A percentile compares a stretch with the other conserved stretches of the same genome.
Conservation (phyloP, 1,284 basidiomycete genomes). For the Pseudozyma pruni region DNA sequence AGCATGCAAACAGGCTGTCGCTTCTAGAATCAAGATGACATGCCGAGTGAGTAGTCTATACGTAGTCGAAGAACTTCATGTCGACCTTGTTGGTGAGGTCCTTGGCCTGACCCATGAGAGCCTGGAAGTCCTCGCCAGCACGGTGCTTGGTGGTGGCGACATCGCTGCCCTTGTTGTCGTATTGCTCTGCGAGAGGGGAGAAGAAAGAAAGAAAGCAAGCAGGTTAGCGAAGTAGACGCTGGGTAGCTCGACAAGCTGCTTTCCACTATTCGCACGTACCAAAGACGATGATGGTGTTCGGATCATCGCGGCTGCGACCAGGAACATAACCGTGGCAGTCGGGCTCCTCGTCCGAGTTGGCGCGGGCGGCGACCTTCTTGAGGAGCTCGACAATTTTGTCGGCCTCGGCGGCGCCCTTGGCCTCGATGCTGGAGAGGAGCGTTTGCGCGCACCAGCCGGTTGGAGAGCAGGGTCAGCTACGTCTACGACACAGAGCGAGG, state of each 20-base stretch:
- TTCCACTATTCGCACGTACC: slow-evolving; percentile 16
- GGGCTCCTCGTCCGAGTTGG: slow-evolving; percentile 49
- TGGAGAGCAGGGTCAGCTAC: background rate
- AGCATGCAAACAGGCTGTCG: too few relatives aligned
- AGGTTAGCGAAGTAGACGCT: background rate
- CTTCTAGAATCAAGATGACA: too few relatives aligned
- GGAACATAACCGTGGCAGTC: slow-evolving; percentile 39
- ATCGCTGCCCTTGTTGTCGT: slow-evolving; percentile 48
- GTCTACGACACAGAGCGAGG: background rate
- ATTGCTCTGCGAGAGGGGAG: slow-evolving; percentile 24
- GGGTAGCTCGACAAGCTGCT: too few relatives aligned
- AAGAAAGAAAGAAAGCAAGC: background rate
- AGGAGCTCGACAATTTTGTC: slow-evolving; percentile 41
- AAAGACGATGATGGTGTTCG: slow-evolving; percentile 44
- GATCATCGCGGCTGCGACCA: slow-evolving; percentile 40
- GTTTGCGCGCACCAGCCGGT: too few relatives aligned
- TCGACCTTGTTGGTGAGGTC: slow-evolving; percentile 39
- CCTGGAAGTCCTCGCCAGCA: slow-evolving; percentile 36
- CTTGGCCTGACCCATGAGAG: slow-evolving; percentile 39
- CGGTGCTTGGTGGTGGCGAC: slow-evolving; percentile 30
- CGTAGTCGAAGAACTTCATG: slow-evolving; percentile 45
- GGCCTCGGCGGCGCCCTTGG: slow-evolving; percentile 41
- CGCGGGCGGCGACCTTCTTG: slow-evolving; percentile 36
- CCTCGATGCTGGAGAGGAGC: slow-evolving; percentile 26
- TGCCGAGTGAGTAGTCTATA: slow-evolving; percentile 19